Conservation (phyloP, 306 rosid species). For the Castanea sativa region DNA sequence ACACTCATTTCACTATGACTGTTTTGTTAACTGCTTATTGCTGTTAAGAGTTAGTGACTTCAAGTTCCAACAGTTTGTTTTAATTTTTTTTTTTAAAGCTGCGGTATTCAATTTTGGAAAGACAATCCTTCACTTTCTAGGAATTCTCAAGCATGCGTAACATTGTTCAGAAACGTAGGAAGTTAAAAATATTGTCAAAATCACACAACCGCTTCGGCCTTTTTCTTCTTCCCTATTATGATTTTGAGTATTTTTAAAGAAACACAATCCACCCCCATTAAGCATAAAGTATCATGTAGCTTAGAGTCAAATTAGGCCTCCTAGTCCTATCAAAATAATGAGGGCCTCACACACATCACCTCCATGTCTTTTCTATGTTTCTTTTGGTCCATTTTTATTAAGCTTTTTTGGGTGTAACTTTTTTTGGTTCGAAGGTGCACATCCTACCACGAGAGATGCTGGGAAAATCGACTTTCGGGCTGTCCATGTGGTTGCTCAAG, state of each 20-base stretch:
- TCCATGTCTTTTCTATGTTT: conserved; percentile 3
- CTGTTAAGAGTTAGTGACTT: conserved; percentile 8
- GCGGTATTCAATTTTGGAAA: too few relatives aligned
- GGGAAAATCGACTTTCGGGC: conserved; percentile 98
- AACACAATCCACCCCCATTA: conserved; percentile 6
- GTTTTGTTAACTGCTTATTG: not conserved
- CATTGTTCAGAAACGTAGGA: conserved; percentile 35
- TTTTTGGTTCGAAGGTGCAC: conserved; percentile 68
- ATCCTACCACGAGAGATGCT: conserved; percentile 97
- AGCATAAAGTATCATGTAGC: conserved; percentile 25
- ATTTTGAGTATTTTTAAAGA: conserved; percentile 11
- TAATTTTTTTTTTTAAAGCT: conserved; percentile 1
- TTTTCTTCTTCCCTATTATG: not conserved
- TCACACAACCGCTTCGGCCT: not conserved
- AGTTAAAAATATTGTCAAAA: conserved; percentile 2
- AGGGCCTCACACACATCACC: conserved; percentile 26
- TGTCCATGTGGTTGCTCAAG: conserved; percentile 97
- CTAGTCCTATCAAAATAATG: conserved; percentile 23
- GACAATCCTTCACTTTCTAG: conserved; percentile 49
- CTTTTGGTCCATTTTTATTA: conserved; percentile 18
- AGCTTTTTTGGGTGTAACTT: not conserved
- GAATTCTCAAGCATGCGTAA: conserved; percentile 66
- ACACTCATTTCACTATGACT: conserved; percentile 16
- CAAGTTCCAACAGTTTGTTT: conserved; percentile 49
- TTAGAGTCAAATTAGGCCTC: conserved; percentile 9